Evolutionary conservation across 2,329 filamentous ascomycete genomes (phyloP), one percentile per base, ranked within the genome.

Genomic region (Penicillium glabrum): DNA sequence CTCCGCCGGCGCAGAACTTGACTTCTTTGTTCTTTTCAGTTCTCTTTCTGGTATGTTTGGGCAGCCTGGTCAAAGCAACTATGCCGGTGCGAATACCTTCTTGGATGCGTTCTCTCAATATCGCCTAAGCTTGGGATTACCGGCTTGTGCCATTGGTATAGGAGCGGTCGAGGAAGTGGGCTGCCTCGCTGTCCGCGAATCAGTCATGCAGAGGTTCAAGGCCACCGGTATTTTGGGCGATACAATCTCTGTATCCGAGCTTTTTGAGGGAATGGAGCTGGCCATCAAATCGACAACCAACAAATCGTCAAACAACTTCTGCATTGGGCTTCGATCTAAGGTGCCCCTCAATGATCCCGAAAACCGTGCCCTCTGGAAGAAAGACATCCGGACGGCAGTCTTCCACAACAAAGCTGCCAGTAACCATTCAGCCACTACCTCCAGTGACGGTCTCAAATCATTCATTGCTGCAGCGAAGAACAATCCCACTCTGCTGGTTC

Each of bases 11-110:
- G 37, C 33, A 16, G 47, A 50, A 14, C 66, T 80, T 3, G 77
- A 80, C 56, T 80, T 80, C 63, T 79, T 80, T 61, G 56, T 79
- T 19, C 60, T 76, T 23, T 62, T 78, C 7, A 74, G 72, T 0
- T 78, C 75, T 0, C 57, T 72, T 0, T 66, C 68, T 5, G 72
- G 73, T 9, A 64, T 72, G 1, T 55, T 77, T 37, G 70, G 73
- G 8, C 63, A 65, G 35, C 41, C 60, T 33, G 67, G 66, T 26
- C 63, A 77, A 51, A 69, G 70, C 1, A 73, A 69, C 26, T 79
- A 80, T 52, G 69, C 72, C 9, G 69, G 72, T 5, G 76, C 67
- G 2, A 76, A 75, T 39, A 67, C 67, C 0, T 79, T 74, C 54
- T 66, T 74, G 21, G 73, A 78, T 45, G 56, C 62, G 0, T 62